phyloP scores from a whole-genome alignment of 2,329 filamentous ascomycete species.

The Phoma sp. region DNA sequence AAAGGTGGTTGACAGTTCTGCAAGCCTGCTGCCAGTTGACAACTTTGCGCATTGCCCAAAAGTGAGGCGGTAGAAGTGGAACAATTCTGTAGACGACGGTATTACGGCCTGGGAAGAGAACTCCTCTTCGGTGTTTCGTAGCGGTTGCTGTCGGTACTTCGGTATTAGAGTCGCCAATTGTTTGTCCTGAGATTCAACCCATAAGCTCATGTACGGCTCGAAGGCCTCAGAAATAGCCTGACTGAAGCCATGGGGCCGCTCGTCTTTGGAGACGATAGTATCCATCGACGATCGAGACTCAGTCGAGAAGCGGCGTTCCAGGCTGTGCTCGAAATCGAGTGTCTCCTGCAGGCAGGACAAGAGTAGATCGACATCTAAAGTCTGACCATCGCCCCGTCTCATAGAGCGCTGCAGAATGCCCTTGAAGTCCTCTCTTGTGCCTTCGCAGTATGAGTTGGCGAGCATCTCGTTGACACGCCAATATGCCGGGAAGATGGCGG shows the following conservation, averaged over 20 bases:
- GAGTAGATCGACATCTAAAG: slow-evolving; percentile 86
- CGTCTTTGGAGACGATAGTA: slow-evolving; percentile 80
- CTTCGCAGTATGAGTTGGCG: slow-evolving; percentile 92
- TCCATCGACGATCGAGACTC: slow-evolving; percentile 83
- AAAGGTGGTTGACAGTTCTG: slow-evolving; percentile 84
- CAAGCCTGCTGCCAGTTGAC: slow-evolving; percentile 83
- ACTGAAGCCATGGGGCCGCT: slow-evolving; percentile 77
- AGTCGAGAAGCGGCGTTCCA: slow-evolving; percentile 82
- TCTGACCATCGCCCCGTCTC: slow-evolving; percentile 75
- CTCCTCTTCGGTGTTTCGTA: slow-evolving; percentile 84
- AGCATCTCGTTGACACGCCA: slow-evolving; percentile 93
- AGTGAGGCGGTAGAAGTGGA: slow-evolving; percentile 94
- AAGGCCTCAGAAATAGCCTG: slow-evolving; percentile 96
- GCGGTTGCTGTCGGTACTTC: slow-evolving; percentile 81
- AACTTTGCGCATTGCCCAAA: slow-evolving; percentile 95
- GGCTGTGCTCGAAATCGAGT: slow-evolving; percentile 90
- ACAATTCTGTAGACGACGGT: slow-evolving; percentile 91
- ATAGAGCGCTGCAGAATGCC: slow-evolving; percentile 88
- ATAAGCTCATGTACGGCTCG: slow-evolving; percentile 93
- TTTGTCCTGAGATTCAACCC: slow-evolving; percentile 95
- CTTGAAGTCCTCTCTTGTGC: slow-evolving; percentile 93
- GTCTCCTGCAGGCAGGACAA: slow-evolving; percentile 93
- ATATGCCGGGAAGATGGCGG: slow-evolving; percentile 79
- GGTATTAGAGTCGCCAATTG: slow-evolving; percentile 84
- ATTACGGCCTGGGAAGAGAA: slow-evolving; percentile 91